Evolutionary conservation across 495 filamentous ascomycete species (phyloP).

Genomic region (Lindgomyces ingoldianus): DNA sequence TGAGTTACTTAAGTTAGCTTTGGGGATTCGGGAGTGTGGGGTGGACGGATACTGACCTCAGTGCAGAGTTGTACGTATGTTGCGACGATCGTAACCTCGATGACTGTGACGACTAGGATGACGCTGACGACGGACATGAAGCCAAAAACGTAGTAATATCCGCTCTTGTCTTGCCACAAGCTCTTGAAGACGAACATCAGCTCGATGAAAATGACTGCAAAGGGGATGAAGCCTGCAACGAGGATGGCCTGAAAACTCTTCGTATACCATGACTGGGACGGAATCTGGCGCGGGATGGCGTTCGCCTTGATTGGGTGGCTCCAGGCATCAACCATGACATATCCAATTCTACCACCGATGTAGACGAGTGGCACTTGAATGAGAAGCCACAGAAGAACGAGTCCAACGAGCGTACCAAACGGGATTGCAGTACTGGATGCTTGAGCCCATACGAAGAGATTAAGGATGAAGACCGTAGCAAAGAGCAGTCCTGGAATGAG

Average conservation of each 20-base stretch:
- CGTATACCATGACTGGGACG: conserved; percentile 78
- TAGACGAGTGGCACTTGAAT: conserved; percentile 91
- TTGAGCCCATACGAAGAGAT: conserved; percentile 93
- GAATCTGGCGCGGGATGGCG: conserved; percentile 71
- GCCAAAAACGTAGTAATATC: conserved; percentile 94
- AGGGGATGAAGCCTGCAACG: conserved; percentile 81
- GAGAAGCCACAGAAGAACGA: conserved; percentile 81
- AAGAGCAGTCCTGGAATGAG: conserved; percentile 86
- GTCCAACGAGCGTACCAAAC: conserved; percentile 76
- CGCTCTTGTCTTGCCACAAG: conserved; percentile 89
- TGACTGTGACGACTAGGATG: conserved; percentile 75
- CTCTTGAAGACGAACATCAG: conserved; percentile 90
- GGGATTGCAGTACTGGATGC: conserved; percentile 89
- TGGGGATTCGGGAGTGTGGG: background rate
- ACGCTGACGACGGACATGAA: conserved; percentile 76
- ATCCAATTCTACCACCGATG: conserved; percentile 79
- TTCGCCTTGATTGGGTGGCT: conserved; percentile 87
- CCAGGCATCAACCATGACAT: conserved; percentile 66
- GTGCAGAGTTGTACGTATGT: conserved; percentile 85
- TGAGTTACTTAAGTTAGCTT: background rate
- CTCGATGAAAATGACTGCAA: conserved; percentile 93
- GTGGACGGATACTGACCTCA: conserved; percentile 53
- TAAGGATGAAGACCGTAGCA: conserved; percentile 75
- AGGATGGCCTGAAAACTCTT: conserved; percentile 62
- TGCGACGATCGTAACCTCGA: conserved; percentile 86